Evolutionary conservation across 805 yeast genomes (phyloP), one percentile per base, ranked within the genome.

Genomic region (Yarrowia osloensis): DNA sequence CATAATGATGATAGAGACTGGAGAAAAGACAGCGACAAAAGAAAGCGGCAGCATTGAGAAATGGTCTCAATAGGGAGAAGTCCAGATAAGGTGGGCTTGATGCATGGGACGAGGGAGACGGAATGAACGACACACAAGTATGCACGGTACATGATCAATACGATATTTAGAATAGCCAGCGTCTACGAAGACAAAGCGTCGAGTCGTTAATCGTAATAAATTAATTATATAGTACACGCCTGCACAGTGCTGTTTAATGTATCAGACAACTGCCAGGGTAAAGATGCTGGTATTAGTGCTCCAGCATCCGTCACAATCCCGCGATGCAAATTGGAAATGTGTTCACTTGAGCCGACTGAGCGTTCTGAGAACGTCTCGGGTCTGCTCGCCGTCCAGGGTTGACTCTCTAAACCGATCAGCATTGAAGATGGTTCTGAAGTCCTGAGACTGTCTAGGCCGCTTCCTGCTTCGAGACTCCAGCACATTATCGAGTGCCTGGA

Each of bases 401-500:
- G 62, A 26, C 33, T 57, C 63, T 6, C 37, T 12, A 21, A 57
- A n/a, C 21, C 28, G 28, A 13, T 57, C 63, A 11, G 47, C 63
- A 12, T 57, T 46, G 29, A 61, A 61, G 24, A 61, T 61, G 2
- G 66, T 44, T 24, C 52, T 31, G 66, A 61, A 61, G 31, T 61
- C 66, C 54, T 61, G 66, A 9, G 66, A 61, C 33, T 61, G 52
- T 24, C 66, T 31, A 4, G 66, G 66, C 17, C 66, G 21, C 12
- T 61, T 61, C 12, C 44, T 22, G n/a, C 26, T 21, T 21, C 66
- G 54, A 31, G 40, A 44, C n/a, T 37, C 46, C 1, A 46, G 39
- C 7, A 46, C 46, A 33, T 39, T 39, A 40, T 68, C 47, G n/a
- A 70, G 62, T 21, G 68, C 63, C 22, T 63, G 61, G 63, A 70